Evolutionary conservation across 2,329 filamentous ascomycete genomes (phyloP), one percentile per base, ranked within the genome.

Genomic region (Lasiodiplodia gonubiensis): DNA sequence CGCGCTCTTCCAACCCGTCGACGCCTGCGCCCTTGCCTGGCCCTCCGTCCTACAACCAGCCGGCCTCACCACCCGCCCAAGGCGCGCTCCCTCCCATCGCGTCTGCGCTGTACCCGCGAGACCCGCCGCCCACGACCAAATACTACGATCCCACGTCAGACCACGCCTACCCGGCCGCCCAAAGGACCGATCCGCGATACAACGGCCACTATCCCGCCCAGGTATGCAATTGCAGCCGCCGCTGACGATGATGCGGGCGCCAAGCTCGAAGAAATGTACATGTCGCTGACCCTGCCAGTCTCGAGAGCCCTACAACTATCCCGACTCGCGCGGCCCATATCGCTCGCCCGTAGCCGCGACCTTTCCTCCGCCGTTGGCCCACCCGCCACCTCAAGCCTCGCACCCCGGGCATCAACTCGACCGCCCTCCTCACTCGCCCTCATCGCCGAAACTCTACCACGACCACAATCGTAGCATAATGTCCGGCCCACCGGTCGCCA

Each of bases 121-220:
- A 80, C 69, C 75, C 74, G 69, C 74, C 78, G n/a, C 73, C 78
- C n/a, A 72, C 76, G 21, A 79, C 80, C 65, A 79, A 79, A 72
- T 84, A 84, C 77, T 84, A 84, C 76, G 83, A 84, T 72, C 83
- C 82, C 8, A 82, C 80, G 51, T 80, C 79, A 67, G 82, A 84
- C 71, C 78, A 80, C 72, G 79, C 80, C 70, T 72, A 76, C 68
- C 73, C 74, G 69, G 52, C 69, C 69, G 39, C 76, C 76, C 74
- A 67, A 48, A 75, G 77, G 51, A 68, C 71, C 68, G 70, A 73
- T 52, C 70, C 75, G 72, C 74, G 76, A 57, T 78, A 75, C 72
- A 74, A 79, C 55, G 69, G 61, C 60, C 74, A 75, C 67, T 77
- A 76, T 68, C 71, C 74, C 67, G 71, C 75, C 48, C 75, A 75